A percentile compares a stretch with the other conserved stretches of the same genome.
Evolutionary conservation across 2,329 filamentous ascomycete genomes (phyloP).

Genomic region (Diaporthe australafricana): DNA sequence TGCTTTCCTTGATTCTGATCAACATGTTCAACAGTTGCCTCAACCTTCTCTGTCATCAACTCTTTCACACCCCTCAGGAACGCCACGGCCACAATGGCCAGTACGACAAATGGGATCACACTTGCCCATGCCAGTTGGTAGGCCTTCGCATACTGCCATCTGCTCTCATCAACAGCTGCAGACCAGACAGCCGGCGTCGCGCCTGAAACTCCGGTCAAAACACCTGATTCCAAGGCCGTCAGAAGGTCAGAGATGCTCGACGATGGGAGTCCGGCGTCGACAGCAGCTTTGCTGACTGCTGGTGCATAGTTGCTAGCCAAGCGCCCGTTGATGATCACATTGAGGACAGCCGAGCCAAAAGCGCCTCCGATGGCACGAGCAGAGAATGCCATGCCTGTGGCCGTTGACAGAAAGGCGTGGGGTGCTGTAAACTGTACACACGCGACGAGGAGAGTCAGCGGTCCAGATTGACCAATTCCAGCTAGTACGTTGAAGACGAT

Average conservation of each 20-base stretch:
- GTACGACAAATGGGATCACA: slow-evolving; percentile 62
- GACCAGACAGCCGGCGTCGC: slow-evolving; percentile 52
- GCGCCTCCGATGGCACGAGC: slow-evolving; percentile 64
- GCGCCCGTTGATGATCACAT: slow-evolving; percentile 63
- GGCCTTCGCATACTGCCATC: slow-evolving; percentile 57
- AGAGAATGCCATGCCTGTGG: slow-evolving; percentile 64
- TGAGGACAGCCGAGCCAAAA: slow-evolving; percentile 63
- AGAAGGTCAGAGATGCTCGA: slow-evolving; percentile 52
- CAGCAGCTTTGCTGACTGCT: slow-evolving; percentile 54
- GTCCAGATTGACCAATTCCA: slow-evolving; percentile 61
- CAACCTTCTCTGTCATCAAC: slow-evolving; percentile 65
- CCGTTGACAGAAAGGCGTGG: slow-evolving; percentile 63
- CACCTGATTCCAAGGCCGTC: slow-evolving; percentile 51
- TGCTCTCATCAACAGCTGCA: slow-evolving; percentile 53
- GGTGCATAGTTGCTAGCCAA: slow-evolving; percentile 53
- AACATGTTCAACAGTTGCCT: slow-evolving; percentile 60
- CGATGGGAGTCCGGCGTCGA: slow-evolving; percentile 54
- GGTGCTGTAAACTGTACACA: slow-evolving; percentile 65
- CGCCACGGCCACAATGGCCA: slow-evolving; percentile 57
- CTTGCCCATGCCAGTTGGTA: slow-evolving; percentile 63
- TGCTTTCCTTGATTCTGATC: not conserved
- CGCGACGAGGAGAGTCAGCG: slow-evolving; percentile 61
- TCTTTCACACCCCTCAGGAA: slow-evolving; percentile 60
- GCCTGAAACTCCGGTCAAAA: slow-evolving; percentile 47
- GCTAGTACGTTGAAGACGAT: slow-evolving; percentile 60